phyloP scores from a whole-genome alignment of 192 early-diverging fungal genomes.

The Rhizophagus sp. region DNA sequence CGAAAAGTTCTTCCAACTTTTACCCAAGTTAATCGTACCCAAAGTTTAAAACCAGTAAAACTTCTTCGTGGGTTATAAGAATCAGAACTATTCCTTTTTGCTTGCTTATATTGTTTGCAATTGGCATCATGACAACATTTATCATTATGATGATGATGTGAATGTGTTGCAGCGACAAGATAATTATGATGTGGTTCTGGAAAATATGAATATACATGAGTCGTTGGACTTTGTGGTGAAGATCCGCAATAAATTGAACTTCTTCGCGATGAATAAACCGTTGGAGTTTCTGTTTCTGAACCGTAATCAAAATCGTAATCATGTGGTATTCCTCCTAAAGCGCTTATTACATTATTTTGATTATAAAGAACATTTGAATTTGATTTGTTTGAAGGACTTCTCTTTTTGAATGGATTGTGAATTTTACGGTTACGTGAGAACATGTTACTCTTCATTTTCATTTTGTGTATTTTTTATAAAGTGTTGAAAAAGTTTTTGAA shows the following conservation, averaged over 20 bases:
- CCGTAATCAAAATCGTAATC: slow-evolving; percentile 24
- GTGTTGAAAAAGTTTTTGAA: no score
- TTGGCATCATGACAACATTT: slow-evolving; percentile 5
- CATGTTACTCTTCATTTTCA: slow-evolving; percentile 14
- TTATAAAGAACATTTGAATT: neutral
- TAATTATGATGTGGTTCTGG: neutral
- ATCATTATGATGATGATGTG: slow-evolving; percentile 27
- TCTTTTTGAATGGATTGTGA: slow-evolving; percentile 30
- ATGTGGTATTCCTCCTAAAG: slow-evolving; percentile 3
- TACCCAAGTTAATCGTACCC: slow-evolving; percentile 30
- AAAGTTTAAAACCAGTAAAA: slow-evolving; percentile 25
- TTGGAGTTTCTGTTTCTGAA: slow-evolving; percentile 9
- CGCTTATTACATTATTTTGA: slow-evolving; percentile 8
- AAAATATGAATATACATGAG: slow-evolving; percentile 3
- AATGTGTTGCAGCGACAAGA: neutral
- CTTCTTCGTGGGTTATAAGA: slow-evolving; percentile 26
- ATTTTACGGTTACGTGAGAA: slow-evolving; percentile 29
- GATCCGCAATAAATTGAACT: slow-evolving; percentile 25
- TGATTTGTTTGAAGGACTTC: neutral
- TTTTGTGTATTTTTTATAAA: neutral
- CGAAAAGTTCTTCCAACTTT: slow-evolving; percentile 29
- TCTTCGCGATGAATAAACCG: slow-evolving; percentile 14
- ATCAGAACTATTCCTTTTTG: neutral
- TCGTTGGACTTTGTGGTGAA: neutral
- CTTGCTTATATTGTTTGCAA: slow-evolving; percentile 12